Percentiles rank a stretch among this genome's conserved stretches.
Evolutionary conservation across 257 asterid genomes (phyloP).

Genomic region (Scutellaria galericulata): DNA sequence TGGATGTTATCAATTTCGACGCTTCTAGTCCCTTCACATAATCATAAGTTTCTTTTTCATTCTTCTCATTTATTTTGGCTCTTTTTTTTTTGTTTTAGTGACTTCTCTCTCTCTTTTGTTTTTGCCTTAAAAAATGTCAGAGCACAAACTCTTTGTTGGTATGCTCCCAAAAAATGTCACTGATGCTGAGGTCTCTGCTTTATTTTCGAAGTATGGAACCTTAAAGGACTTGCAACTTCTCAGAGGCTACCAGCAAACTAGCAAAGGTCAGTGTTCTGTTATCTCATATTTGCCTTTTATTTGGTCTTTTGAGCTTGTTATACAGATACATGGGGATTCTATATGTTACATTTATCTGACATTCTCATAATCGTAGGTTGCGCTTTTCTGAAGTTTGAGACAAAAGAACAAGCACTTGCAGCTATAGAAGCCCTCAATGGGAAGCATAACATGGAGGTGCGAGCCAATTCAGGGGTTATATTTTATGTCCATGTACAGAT

Average conservation of each 20-base stretch:
- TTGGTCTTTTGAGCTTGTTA: conserved; percentile 35
- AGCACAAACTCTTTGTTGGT: conserved; percentile 95
- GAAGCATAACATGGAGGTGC: conserved; percentile 96
- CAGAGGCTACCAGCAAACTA: conserved; percentile 95
- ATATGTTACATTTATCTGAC: conserved; percentile 22
- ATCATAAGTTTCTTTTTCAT: conserved; percentile 15
- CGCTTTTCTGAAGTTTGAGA: conserved; percentile 94
- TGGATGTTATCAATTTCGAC: conserved; percentile 24
- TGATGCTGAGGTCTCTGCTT: conserved; percentile 76
- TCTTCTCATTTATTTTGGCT: not conserved
- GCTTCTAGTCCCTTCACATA: not conserved
- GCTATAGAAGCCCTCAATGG: conserved; percentile 94
- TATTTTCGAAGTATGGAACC: conserved; percentile 90
- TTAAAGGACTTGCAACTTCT: conserved; percentile 90
- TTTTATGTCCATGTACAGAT: not conserved
- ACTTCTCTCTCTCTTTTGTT: conserved; percentile 26
- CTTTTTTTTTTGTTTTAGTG: conserved; percentile 4
- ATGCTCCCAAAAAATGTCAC: conserved; percentile 97
- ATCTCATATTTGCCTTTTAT: conserved; percentile 19
- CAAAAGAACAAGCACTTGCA: conserved; percentile 88
- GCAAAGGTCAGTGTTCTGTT: conserved; percentile 70
- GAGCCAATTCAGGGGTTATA: conserved; percentile 52
- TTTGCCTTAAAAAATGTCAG: conserved; percentile 50
- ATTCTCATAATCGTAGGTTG: conserved; percentile 60
- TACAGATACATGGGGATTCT: not conserved